Evolutionary conservation across 441 rosid genomes (phyloP), one percentile per base, ranked within the genome.

Genomic region (Populus trichocarpa): DNA sequence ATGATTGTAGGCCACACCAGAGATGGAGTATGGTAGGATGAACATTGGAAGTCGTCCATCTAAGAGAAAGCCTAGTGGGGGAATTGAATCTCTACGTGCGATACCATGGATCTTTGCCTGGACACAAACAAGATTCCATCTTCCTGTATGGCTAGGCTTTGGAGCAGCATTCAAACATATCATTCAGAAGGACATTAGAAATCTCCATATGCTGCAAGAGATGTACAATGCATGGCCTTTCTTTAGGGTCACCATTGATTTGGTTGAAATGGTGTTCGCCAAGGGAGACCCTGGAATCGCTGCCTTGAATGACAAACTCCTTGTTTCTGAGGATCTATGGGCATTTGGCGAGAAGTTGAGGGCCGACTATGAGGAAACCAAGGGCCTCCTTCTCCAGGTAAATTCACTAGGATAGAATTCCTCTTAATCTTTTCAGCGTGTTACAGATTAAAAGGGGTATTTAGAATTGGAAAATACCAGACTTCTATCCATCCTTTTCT

Each of bases 61-160:
- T 4, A 96, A 94, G 86, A 67, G 98, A 74, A 96, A 93, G 85
- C 97, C 97, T 59, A 94, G 96, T 42, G 98, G 98, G 1, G 99
- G 99, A 36, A 96, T 96, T 0, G 96, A 94, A 83, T 90, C 89
- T 67, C 91, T 91, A 23, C 90, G 99, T 78, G 99, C 99, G 7
- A 96, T 96, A 74, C 98, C 98, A 1, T 94, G 99, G 99, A 94
- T 96, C 81, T 96, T 96, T 85, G 98, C 99, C 8, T 96, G 99
- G 99, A 93, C 97, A 0, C 99, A 93, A 76, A 96, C 99, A 25
- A 89, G 99, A 87, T 96, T 96, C 83, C 97, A 94, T 84, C 96
- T 94, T 63, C 97, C 98, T 1, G 94, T 94, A 5, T 96, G 99
- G 98, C 93, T 94, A 30, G 99, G 98, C 59, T 93, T 94, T 69